Base-by-base conservation (phyloP, 192 early-diverging fungal genomes). In the Mortierella hygrophila region DNA sequence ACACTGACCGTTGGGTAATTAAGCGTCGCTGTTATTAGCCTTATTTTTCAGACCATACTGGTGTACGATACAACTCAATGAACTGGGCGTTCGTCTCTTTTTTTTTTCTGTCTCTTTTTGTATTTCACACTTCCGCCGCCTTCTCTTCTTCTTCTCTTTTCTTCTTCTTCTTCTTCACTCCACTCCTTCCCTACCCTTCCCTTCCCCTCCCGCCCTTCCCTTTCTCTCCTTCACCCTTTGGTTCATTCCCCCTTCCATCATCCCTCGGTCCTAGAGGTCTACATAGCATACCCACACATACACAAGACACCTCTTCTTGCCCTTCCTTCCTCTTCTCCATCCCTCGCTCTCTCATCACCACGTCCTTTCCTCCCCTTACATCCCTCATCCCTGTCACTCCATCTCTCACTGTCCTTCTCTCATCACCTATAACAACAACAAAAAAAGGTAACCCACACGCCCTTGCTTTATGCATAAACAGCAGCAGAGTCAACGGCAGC, bases 191-290 rank as follows among this genome's bases (percentile, higher is more conserved):
- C 23, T 29, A 2, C 60, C 29, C 11, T 65, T 13, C 44, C 60
- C 7, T 29, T 32, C 60, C 60, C 13, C 13, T 32, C 11, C 26
- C 29, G 23, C n/a, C 57, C 57, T 26, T 60, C 7, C 57, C 57
- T n/a, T n/a, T n/a, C 9, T n/a, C 55, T 18, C 35, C 20, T 70
- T 18, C 41, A 23, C 70, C 68, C 68, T 9, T 70, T 21, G 29
- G 70, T 42, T 71, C 70, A 38, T 71, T 71, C 21, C 60, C 60
- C 60, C 60, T 65, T 65, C 60, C 60, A 65, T 65, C 60, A 65
- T 65, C 29, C 60, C 60, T 65, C 60, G 60, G 11, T 32, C 60
- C 60, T 65, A 65, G 60, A 65, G 60, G 60, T 65, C 41, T 18
- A 40, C 8, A 70, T 15, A 23, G 21, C 70, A 71, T 71, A 42